A percentile compares a stretch with the other conserved stretches of the same genome.
Evolutionary conservation across 768 basidiomycete genomes (phyloP).

Genomic region (Boletus eberwhitei): DNA sequence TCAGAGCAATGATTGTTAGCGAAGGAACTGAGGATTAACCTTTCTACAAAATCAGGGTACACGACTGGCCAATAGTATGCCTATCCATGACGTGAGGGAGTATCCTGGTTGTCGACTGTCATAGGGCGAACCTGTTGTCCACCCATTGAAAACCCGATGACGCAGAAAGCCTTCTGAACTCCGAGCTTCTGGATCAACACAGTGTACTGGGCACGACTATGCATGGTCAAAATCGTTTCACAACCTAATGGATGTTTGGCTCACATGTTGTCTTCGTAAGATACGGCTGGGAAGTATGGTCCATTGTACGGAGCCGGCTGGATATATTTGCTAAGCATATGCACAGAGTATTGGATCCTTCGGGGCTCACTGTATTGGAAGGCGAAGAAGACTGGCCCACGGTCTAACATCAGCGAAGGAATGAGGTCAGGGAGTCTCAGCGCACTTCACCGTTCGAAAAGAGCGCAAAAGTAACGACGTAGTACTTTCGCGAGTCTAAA

Average conservation of each 20-base stretch:
- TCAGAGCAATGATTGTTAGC: not conserved
- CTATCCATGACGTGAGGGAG: conserved; percentile 23
- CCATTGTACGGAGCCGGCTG: conserved; percentile 56
- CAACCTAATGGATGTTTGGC: conserved; percentile 2
- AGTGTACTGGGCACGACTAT: conserved; percentile 51
- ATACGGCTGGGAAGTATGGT: conserved; percentile 53
- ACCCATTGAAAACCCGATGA: conserved; percentile 59
- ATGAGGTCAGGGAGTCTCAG: not conserved
- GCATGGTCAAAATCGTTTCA: not conserved
- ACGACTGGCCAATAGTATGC: conserved; percentile 56
- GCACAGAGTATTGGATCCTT: not conserved
- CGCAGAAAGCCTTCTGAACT: conserved; percentile 43
- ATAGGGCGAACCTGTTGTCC: conserved; percentile 41
- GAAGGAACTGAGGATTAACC: conserved; percentile 23
- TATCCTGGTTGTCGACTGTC: not conserved
- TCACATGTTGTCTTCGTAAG: conserved; percentile 58
- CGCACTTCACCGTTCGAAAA: conserved; percentile 60
- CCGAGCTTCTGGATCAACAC: conserved; percentile 47
- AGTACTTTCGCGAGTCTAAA: conserved; percentile 50
- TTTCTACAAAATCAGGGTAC: conserved; percentile 53
- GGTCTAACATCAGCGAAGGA: not conserved
- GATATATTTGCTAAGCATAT: not conserved
- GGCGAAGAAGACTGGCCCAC: conserved; percentile 51
- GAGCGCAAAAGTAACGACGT: conserved; percentile 53
- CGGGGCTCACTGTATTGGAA: conserved; percentile 40